A percentile compares a stretch with the other conserved stretches of the same genome.
Evolutionary conservation across 2,329 filamentous ascomycete species (phyloP).

Genomic region (Colletotrichum limetticola): DNA sequence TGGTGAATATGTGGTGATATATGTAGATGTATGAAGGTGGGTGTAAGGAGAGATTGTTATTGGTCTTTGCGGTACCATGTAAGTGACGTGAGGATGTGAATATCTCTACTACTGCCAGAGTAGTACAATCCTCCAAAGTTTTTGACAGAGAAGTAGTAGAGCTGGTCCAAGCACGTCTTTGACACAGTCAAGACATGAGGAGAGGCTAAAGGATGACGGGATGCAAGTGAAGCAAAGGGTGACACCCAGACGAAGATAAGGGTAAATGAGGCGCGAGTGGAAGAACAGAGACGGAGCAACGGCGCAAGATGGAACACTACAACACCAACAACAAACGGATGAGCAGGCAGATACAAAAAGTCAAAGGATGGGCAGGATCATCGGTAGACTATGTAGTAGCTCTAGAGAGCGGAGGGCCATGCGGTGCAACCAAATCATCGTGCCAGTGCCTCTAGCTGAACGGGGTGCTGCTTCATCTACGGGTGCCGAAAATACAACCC

Average conservation of each 20-base stretch:
- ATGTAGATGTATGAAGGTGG: neutral
- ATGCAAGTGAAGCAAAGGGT: neutral
- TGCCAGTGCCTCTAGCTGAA: neutral
- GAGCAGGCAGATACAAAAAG: neutral
- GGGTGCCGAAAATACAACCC: neutral
- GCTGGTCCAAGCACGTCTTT: neutral
- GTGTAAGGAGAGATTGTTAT: neutral
- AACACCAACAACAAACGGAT: neutral
- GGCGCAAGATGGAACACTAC: neutral
- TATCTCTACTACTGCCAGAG: constrained; percentile 13
- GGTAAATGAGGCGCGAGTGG: neutral
- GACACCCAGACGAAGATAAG: neutral
- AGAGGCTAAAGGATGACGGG: constrained; percentile 4
- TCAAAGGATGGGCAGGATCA: neutral
- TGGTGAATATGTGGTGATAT: neutral
- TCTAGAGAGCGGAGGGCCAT: neutral
- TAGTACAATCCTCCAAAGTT: constrained; percentile 7
- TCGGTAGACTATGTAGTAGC: constrained; percentile 8
- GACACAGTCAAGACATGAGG: constrained; percentile 16
- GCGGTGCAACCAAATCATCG: constrained; percentile 3
- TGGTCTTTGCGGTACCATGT: neutral
- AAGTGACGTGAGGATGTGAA: neutral
- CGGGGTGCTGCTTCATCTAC: neutral
- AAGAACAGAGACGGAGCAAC: neutral
- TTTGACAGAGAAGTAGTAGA: constrained; percentile 12